phyloP scores from a whole-genome alignment of 352 stramenopile genomes.

The Thalassiosira hispida region DNA sequence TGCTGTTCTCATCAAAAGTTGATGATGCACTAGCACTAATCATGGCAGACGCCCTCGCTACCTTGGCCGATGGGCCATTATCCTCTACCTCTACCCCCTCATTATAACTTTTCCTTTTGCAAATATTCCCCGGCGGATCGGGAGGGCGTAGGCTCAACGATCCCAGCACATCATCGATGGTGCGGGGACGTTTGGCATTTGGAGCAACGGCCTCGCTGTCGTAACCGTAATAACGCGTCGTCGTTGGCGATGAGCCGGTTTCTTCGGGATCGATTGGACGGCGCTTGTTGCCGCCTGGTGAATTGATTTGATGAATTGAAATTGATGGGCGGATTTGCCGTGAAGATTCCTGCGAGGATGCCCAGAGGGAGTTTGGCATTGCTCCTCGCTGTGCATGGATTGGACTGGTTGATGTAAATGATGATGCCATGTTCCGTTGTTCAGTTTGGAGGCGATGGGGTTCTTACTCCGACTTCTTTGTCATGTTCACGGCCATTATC shows the following conservation, averaged over 20 bases:
- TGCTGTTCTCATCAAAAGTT: background rate
- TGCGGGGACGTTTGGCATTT: background rate
- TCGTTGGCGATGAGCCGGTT: background rate
- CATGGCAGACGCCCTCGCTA: background rate
- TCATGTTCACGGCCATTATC: no score
- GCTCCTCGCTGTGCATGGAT: no score
- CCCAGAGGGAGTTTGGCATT: no score
- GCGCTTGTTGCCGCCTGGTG: background rate
- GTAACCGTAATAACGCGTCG: background rate
- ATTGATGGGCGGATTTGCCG: no score
- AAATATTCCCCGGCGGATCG: constrained; percentile 39
- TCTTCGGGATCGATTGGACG: constrained; percentile 4
- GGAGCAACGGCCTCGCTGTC: background rate
- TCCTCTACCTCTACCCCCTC: background rate
- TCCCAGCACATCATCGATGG: constrained; percentile 20
- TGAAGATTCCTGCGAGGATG: no score
- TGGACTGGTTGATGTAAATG: background rate
- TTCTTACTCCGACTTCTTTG: no score
- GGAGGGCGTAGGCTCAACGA: constrained; percentile 24
- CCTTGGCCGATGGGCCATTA: background rate
- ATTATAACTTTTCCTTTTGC: background rate
- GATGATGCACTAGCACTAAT: background rate
- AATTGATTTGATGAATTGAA: background rate
- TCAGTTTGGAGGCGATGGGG: background rate
- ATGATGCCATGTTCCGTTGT: background rate